Base-by-base conservation (phyloP, 2,329 filamentous ascomycete genomes). In the Fusarium burgessii region DNA sequence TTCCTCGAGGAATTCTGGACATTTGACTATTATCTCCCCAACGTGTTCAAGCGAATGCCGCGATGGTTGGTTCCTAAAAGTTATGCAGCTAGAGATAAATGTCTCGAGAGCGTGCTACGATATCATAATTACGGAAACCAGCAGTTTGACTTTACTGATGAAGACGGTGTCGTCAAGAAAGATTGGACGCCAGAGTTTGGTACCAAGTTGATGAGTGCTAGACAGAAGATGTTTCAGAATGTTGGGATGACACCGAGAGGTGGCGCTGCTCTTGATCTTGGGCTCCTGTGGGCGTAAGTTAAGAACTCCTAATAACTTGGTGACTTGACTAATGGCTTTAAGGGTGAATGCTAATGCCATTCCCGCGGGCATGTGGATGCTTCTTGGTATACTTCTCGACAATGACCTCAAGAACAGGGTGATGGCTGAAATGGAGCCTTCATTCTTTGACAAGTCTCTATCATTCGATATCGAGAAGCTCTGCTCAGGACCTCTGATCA, bases 401-500 rank as follows among this genome's bases (percentile, higher is more conserved):
- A 58, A 62, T 7, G 33, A 36, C 11, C 46, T 71, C 4, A 72
- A 38, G 0, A 17, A 41, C 4, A 64, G 63, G 3, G 56, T 75
- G 17, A 62, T 70, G 14, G 29, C 47, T 2, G 73, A 75, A 20
- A 76, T 76, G 36, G 50, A 60, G 0, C 63, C 63, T 12, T 58
- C 56, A 0, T 73, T 73, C 9, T 2, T 29, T 2, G 15, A 57
- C 1, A 46, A 32, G 2, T 62, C 70, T 6, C 25, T 73, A 3
- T 72, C 56, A 0, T 72, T 74, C 14, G 68, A 70, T 33, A 70
- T 70, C 1, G 65, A 75, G 2, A 66, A 40, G 1, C 72, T 81
- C 0, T 68, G 71, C 1, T 58, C 72, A 0, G 69, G 68, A 0
- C 75, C 78, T 2, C 60, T 82, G 0, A 65, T 82, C 7, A 80